Base-by-base conservation (phyloP, 176 grass and related monocot species). In the Chloris gayana region DNA sequence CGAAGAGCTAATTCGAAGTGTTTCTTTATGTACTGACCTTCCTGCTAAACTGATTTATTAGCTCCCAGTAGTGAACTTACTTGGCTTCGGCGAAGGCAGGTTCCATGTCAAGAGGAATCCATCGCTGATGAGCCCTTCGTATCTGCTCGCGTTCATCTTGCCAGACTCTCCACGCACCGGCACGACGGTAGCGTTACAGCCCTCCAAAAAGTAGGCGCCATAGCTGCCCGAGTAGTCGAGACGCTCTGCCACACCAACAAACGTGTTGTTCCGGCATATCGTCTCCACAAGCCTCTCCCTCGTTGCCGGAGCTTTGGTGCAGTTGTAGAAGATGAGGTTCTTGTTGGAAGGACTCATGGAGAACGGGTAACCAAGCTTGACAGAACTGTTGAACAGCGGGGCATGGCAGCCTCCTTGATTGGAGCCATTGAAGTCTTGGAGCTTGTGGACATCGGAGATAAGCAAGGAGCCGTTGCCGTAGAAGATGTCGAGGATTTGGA, bases 271-370 rank as follows among this genome's bases (percentile, higher is more conserved):
- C 8, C 8, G 4, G 58, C 87, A 89, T 0, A 0, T 3, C 45
- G 21, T 85, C 13, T 29, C 22, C 65, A 50, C 44, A 8, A 80
- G 81, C 21, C 0, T 0, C 3, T 0, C 4, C 1, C 0, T 7
- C 64, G 1, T 0, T 14, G 26, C 0, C 27, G 35, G 34, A 3
- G 3, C 0, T 31, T 18, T 14, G 0, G 0, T 1, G 27, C 87
- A 89, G 18, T 21, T 9, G 82, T 89, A 89, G n/a, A 89, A 27
- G 64, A 89, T 6, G 1, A 89, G 72, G 34, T 85, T 44, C 82
- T 54, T 26, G 0, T 85, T 89, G 0, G 2, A 0, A 0, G 27
- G 2, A 35, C 87, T 76, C 5, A 85, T 65, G 0, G 22, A 30
- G 72, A 85, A 85, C 0, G 82, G 72, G 1, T 0, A 0, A 0